Base-by-base conservation (phyloP, 495 filamentous ascomycete species). In the Apiosordaria backusii region DNA sequence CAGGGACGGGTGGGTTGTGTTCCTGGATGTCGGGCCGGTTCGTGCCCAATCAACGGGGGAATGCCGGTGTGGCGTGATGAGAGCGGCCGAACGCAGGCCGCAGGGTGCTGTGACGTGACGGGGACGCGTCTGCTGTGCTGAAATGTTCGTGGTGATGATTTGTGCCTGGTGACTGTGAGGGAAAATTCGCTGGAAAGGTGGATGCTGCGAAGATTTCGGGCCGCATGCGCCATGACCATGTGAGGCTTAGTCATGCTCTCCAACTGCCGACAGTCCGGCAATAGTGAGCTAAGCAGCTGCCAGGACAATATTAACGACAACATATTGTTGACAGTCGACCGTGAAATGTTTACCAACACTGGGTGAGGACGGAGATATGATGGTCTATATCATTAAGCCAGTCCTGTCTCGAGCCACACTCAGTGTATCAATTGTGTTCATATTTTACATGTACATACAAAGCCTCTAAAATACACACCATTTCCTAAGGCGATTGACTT, bases 101-200 rank as follows among this genome's bases (percentile, higher is more conserved):
- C 65, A 63, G 50, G 40, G 64, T 64, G 58, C 63, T 59, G 68
- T 65, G 70, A 68, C 65, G 70, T 72, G 70, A 67, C 63, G 52
- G 67, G 55, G 27, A 62, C 21, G 57, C 13, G 63, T 62, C 27
- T 59, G 76, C 72, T 77, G 77, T 76, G 77, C 74, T 78, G 75
- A 78, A 78, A 77, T 71, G 72, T 78, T 72, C 76, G 71, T 78
- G 70, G 75, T 75, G 75, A 75, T 76, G 65, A 65, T 66, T 72
- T 73, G 65, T 73, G 68, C 74, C 66, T 26, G 29, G 64, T 66
- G n/a, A n/a, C n/a, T n/a, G n/a, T n/a, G 61, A 68, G 63, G 66
- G 71, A 63, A 72, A 72, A 68, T 75, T 68, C 60, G 62, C 63
- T 63, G 35, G 54, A 61, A 27, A 50, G 24, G 23, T 19, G 16